phyloP scores from a whole-genome alignment of 192 early-diverging fungal species.

The Oehlia diaphana region DNA sequence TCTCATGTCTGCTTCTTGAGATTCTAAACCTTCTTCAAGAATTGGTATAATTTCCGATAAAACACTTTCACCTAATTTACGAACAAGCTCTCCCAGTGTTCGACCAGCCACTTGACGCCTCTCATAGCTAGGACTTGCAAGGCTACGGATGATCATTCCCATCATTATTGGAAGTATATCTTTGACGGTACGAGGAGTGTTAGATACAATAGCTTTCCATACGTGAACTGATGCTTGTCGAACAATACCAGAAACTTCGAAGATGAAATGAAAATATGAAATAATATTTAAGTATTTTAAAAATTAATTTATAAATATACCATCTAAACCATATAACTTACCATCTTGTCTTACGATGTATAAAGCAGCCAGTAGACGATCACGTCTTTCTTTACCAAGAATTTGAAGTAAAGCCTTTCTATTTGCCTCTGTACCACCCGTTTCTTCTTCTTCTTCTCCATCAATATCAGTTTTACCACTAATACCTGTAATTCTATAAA shows the following conservation, averaged over 20 bases:
- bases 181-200: constrained; percentile 96
- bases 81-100: constrained; percentile 91
- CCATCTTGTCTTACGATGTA: constrained; percentile 91
- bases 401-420: constrained; percentile 72
- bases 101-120: constrained; percentile 85
- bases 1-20: constrained; percentile 65
- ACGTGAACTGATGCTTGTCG: constrained; percentile 86
- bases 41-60: constrained; percentile 89
- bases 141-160: constrained; percentile 80
- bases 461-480: constrained; percentile 57
- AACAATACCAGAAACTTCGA: constrained; percentile 64
- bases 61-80: constrained; percentile 91
- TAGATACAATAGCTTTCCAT: constrained; percentile 94
- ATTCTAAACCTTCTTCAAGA: constrained; percentile 78
- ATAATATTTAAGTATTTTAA: neutral
- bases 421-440: constrained; percentile 58
- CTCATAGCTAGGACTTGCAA: constrained; percentile 76
- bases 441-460: constrained; percentile 61
- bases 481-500: constrained; percentile 90
- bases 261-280: neutral
- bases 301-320: no score
- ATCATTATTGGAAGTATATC: constrained; percentile 92
- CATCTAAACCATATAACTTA: constrained; percentile 27
- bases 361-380: constrained; percentile 82
- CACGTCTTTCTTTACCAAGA: constrained; percentile 84